Evolutionary conservation across 495 filamentous ascomycete genomes (phyloP).

Genomic region (Penicilliopsis zonata): DNA sequence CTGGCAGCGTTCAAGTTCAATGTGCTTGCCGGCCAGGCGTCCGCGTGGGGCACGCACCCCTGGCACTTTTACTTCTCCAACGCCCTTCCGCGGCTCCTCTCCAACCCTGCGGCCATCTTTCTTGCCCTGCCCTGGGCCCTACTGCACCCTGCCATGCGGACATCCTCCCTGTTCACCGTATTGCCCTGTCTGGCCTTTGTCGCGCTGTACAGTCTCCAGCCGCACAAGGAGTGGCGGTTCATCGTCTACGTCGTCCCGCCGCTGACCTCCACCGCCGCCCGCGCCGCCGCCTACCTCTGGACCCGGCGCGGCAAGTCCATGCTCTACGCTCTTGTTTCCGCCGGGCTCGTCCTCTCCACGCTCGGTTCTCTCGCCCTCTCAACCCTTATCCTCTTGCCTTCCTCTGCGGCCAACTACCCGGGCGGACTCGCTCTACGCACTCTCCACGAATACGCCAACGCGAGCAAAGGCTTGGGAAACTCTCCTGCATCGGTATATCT

Average conservation of each 20-base stretch:
- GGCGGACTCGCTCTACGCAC: conserved; percentile 59
- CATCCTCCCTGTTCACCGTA: conserved; percentile 38
- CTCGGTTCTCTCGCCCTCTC: conserved; percentile 45
- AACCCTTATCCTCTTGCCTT: conserved; percentile 47
- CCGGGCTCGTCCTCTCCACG: conserved; percentile 44
- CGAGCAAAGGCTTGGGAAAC: too few relatives aligned
- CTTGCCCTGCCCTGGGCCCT: conserved; percentile 57
- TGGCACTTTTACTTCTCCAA: conserved; percentile 79
- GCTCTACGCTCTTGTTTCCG: conserved; percentile 42
- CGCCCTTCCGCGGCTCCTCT: conserved; percentile 67
- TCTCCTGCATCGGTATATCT: conserved; percentile 62
- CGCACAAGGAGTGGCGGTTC: conserved; percentile 96
- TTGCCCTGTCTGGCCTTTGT: conserved; percentile 62
- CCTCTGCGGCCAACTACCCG: conserved; percentile 80
- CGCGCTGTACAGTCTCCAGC: conserved; percentile 66
- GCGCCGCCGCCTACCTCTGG: conserved; percentile 65
- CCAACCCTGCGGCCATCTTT: conserved; percentile 58
- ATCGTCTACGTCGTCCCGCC: conserved; percentile 78
- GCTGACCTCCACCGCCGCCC: conserved; percentile 65
- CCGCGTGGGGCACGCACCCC: conserved; percentile 77
- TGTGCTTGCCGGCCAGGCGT: conserved; percentile 53
- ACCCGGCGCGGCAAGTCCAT: conserved; percentile 47
- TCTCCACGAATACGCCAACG: conserved; percentile 28
- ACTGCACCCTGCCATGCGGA: conserved; percentile 35
- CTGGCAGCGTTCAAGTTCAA: conserved; percentile 86